Evolutionary conservation across 176 grass and related monocot genomes (phyloP), one percentile per base, ranked within the genome.

Genomic region (Pontederia paniculata): DNA sequence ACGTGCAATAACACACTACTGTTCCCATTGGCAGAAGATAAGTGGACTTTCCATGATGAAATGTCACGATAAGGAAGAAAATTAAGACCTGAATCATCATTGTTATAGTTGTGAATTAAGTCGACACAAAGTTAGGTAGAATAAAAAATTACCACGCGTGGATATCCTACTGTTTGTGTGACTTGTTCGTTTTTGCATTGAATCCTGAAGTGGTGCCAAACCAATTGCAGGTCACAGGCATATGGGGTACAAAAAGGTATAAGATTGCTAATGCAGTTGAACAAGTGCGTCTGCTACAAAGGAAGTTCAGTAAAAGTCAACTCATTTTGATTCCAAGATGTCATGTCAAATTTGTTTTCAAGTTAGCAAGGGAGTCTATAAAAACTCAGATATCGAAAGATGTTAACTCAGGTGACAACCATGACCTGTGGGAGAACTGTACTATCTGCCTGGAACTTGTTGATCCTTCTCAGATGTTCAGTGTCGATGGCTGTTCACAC

Each of bases 361-460:
- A 76, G 60, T 71, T 86, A 77, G 81, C 76, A 80, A 84, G 73
- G 78, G 81, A 95, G 62, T 64, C 62, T 1, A 70, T 95, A 52
- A 54, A 71, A 12, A 66, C 78, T 67, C 78, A 86, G 61, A 73
- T 95, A 16, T 18, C 72, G 17, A 82, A 77, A 70, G 54, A 74
- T 23, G 44, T 55, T 54, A 42, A 69, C 10, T 14, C 46, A 9
- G 48, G 60, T 46, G 54, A 42, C 48, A 66, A 46, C 50, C 73
- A 78, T 44, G 63, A 58, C 62, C 64, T 70, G 58, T 75, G 14
- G 61, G 89, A 95, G 65, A 95, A 63, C 18, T 95, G 89, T 56
- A 58, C 54, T 17, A 89, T 95, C 55, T 95, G 85, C 63, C 65
- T 95, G 68, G 89, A 89, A 77, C 62, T 72, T 73, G 67, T 62